Evolutionary conservation across 176 grass and related monocot genomes (phyloP).

Genomic region (Musa beccarii): DNA sequence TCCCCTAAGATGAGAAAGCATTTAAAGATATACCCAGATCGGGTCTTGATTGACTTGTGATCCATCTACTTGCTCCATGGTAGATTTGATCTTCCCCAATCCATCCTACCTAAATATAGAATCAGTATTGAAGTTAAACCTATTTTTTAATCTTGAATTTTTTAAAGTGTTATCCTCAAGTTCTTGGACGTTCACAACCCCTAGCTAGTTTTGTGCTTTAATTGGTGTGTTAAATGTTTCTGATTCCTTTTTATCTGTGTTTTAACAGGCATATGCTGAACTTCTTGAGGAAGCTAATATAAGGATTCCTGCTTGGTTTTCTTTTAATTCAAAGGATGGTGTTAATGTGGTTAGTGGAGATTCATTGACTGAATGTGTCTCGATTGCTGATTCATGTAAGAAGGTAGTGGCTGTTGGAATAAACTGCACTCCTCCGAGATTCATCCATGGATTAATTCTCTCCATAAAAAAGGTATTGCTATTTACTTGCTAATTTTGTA

Average conservation of each 20-base stretch:
- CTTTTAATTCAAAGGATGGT: slow-evolving; percentile 95
- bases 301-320: slow-evolving; percentile 83
- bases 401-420: slow-evolving; percentile 76
- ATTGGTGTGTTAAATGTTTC: too few relatives aligned
- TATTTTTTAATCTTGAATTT: too few relatives aligned
- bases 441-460: slow-evolving; percentile 74
- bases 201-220: too few relatives aligned
- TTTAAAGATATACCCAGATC: too few relatives aligned
- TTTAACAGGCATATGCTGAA: slow-evolving; percentile 70
- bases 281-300: slow-evolving; percentile 74
- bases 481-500: background rate
- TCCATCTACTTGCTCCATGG: too few relatives aligned
- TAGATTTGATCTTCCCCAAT: too few relatives aligned
- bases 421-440: slow-evolving; percentile 93
- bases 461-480: slow-evolving; percentile 62
- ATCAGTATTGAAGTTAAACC: too few relatives aligned
- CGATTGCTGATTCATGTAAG: slow-evolving; percentile 59
- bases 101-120: too few relatives aligned
- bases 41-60: too few relatives aligned
- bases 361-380: slow-evolving; percentile 58
- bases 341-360: slow-evolving; percentile 73
- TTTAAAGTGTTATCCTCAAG: too few relatives aligned
- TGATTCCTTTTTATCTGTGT: background rate
- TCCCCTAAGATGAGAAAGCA: too few relatives aligned
- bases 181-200: too few relatives aligned